phyloP scores from a whole-genome alignment of 139 green algal genomes.

The Pleodorina starrii region DNA sequence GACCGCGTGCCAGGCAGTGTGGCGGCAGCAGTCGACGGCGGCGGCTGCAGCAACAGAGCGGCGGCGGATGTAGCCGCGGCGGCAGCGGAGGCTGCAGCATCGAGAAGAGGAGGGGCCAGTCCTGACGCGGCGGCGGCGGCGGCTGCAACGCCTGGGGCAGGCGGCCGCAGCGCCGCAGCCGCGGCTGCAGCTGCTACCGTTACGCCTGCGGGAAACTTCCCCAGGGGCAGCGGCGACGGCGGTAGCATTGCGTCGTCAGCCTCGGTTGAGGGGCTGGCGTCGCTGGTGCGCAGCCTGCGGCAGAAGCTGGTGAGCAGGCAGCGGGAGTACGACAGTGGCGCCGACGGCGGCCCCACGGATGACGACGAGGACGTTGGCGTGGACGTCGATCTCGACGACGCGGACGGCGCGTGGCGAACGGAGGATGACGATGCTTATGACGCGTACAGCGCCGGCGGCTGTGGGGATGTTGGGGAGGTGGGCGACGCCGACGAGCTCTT shows the following conservation, averaged over 20 bases:
- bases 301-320: conserved; percentile 9
- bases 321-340: background rate
- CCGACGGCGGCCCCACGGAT: background rate
- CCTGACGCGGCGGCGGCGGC: background rate
- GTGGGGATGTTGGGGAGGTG: background rate
- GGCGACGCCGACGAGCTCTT: background rate
- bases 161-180: background rate
- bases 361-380: background rate
- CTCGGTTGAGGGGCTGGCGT: conserved; percentile 26
- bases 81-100: background rate
- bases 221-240: background rate
- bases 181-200: background rate
- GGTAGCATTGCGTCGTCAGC: background rate
- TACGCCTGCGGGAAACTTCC: background rate
- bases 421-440: background rate
- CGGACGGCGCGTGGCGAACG: background rate
- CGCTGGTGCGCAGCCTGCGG: conserved; percentile 30
- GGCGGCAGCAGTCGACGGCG: no score
- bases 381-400: background rate
- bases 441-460: no score
- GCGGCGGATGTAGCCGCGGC: no score
- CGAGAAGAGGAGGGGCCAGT: background rate
- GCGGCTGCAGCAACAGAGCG: background rate
- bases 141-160: background rate
- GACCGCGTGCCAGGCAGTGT: no score